Base-by-base conservation (phyloP, 305 asterid species). In the Stenogyne calaminthoides region DNA sequence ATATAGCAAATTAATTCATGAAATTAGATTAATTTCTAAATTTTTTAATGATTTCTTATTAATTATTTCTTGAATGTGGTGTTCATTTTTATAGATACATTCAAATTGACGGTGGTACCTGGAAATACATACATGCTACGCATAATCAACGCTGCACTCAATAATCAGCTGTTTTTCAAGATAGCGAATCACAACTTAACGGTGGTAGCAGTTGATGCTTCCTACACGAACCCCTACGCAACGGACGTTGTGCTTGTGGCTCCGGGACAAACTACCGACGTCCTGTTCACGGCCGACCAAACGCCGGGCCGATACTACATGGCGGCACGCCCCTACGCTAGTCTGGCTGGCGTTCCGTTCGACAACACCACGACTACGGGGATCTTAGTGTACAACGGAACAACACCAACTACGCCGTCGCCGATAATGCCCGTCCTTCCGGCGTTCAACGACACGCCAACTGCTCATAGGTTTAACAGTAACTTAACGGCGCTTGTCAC, bases 121-220 rank as follows among this genome's bases (percentile, higher is more conserved):
- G 95, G 95, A 14, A 80, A 82, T 60, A 85, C 85, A 0, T 87
- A 89, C 36, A 89, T 89, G 29, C 77, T 89, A 20, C 92, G 91
- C 0, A 82, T 89, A 36, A 78, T 89, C 92, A 89, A 89, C 66
- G 92, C 91, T 78, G 95, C 95, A 57, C 91, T 89, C 88, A 89
- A 89, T 52, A 67, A 70, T 34, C 85, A 89, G 9, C 74, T 83
- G 0, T 89, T 89, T 60, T 89, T 81, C 85, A 85, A 83, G 59
- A 80, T 89, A 16, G 92, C 95, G 5, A 64, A 80, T 7, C 95
- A 89, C 76, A 76, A 82, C 1, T 32, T 89, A 66, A 85, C 82
- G 0, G 89, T 89, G 0, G 95, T 89, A 0, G 89, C 82, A 5
- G 80, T 85, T 1, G 95, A 88, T 44, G 95, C 95, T 7, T 7